A percentile compares a stretch with the other conserved stretches of the same genome.
Evolutionary conservation across 805 yeast species (phyloP).

Genomic region (Metschnikowia chrysomelidarum): DNA sequence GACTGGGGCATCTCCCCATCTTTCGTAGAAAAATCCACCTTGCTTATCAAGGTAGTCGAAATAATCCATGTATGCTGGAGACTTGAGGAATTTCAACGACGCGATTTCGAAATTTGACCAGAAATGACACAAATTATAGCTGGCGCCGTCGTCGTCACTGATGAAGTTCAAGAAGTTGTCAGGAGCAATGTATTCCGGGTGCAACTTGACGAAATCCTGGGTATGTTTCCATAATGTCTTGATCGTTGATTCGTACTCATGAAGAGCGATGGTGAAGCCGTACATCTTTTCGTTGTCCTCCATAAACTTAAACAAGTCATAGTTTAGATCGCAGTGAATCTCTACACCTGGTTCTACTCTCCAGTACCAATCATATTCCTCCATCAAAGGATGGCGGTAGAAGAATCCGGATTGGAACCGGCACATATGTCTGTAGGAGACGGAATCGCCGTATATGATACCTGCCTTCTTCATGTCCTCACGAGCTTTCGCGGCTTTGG

Average conservation of each 20-base stretch:
- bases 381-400: slow-evolving; percentile 21
- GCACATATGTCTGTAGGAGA: slow-evolving; percentile 22
- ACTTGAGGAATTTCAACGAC: slow-evolving; percentile 70
- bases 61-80: slow-evolving; percentile 64
- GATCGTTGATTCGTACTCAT: slow-evolving; percentile 22
- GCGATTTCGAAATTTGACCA: slow-evolving; percentile 92
- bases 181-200: slow-evolving; percentile 18
- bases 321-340: slow-evolving; percentile 25
- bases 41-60: slow-evolving; percentile 61
- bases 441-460: slow-evolving; percentile 31
- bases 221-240: slow-evolving; percentile 24
- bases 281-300: slow-evolving; percentile 21
- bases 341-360: slow-evolving; percentile 24
- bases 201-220: slow-evolving; percentile 19
- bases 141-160: slow-evolving; percentile 62
- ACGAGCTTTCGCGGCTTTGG: slow-evolving; percentile 28
- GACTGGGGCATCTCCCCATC: slow-evolving; percentile 96
- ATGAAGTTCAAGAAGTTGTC: slow-evolving; percentile 58
- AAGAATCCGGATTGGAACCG: slow-evolving; percentile 23
- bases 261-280: slow-evolving; percentile 25
- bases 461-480: slow-evolving; percentile 21
- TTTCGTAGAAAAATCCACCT: slow-evolving; percentile 82
- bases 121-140: slow-evolving; percentile 81
- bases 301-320: slow-evolving; percentile 27
- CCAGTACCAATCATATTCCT: slow-evolving; percentile 27